phyloP scores from a whole-genome alignment of 306 rosid species.

The Astragalus glycyphyllos region DNA sequence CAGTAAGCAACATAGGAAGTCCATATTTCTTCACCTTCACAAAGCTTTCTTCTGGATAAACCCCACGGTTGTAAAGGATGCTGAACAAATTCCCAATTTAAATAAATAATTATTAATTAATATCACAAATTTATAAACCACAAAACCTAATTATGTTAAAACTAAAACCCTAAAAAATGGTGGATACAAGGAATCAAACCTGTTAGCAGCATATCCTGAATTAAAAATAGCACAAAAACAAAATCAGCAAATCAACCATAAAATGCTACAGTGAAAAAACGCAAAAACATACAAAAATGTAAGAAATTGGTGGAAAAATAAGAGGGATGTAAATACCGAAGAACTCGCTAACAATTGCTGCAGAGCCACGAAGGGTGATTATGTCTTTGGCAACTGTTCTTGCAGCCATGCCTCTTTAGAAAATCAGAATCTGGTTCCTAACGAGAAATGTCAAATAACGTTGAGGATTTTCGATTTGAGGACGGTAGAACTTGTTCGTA shows the following conservation, averaged over 20 bases:
- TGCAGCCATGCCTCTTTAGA: slow-evolving; percentile 59
- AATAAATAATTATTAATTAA: slow-evolving; percentile 1
- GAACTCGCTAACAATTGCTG: slow-evolving; percentile 97
- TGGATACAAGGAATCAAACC: slow-evolving; percentile 53
- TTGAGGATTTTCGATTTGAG: background rate
- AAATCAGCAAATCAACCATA: slow-evolving; percentile 30
- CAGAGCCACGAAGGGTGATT: slow-evolving; percentile 95
- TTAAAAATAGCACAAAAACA: background rate
- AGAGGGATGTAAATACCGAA: slow-evolving; percentile 59
- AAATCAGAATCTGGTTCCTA: background rate
- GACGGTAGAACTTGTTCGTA: background rate
- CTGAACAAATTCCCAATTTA: slow-evolving; percentile 45
- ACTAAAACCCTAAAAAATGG: background rate
- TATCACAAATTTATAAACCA: background rate
- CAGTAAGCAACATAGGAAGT: slow-evolving; percentile 92
- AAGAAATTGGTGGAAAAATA: background rate
- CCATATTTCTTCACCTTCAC: slow-evolving; percentile 95
- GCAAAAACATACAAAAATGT: background rate
- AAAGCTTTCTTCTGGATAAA: slow-evolving; percentile 96
- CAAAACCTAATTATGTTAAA: background rate
- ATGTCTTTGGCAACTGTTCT: slow-evolving; percentile 84
- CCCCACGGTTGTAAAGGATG: slow-evolving; percentile 86
- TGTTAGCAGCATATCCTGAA: slow-evolving; percentile 97
- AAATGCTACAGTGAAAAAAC: slow-evolving; percentile 4
- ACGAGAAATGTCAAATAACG: background rate